Conservation (phyloP, 495 filamentous ascomycete genomes). For the Haplographium delicatum region DNA sequence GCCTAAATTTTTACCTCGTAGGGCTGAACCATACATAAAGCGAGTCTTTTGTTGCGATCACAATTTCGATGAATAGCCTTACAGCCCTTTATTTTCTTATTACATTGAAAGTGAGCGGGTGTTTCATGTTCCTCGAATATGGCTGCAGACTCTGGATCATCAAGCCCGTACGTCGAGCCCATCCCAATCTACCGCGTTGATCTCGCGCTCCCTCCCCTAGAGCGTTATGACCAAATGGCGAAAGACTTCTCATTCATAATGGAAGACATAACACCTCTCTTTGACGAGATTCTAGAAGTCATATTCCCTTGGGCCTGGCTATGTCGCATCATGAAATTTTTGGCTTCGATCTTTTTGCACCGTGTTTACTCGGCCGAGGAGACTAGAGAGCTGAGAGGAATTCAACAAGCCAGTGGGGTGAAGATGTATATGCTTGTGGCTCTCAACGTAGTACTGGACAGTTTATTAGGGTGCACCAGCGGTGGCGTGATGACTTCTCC, state of each 20-base stretch:
- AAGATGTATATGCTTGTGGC: slow-evolving; percentile 55
- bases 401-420: slow-evolving; percentile 45
- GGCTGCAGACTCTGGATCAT: too few relatives aligned
- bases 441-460: slow-evolving; percentile 58
- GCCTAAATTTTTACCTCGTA: too few relatives aligned
- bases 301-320: slow-evolving; percentile 15
- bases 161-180: too few relatives aligned
- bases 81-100: too few relatives aligned
- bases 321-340: slow-evolving; percentile 25
- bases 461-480: slow-evolving; percentile 62
- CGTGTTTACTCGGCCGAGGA: slow-evolving; percentile 51
- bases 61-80: too few relatives aligned
- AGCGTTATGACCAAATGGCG: slow-evolving; percentile 49
- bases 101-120: too few relatives aligned
- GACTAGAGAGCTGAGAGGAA: slow-evolving; percentile 55
- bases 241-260: slow-evolving; percentile 38
- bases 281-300: slow-evolving; percentile 36
- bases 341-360: slow-evolving; percentile 41
- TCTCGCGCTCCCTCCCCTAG: slow-evolving; percentile 49
- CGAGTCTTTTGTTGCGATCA: too few relatives aligned
- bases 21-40: too few relatives aligned
- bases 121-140: too few relatives aligned
- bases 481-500: slow-evolving; percentile 37
- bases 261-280: slow-evolving; percentile 37
- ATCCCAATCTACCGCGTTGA: slow-evolving; percentile 49